Evolutionary conservation across 371 early-diverging fungal species (phyloP), one percentile per base, ranked within the genome.

Genomic region (Mucor velutinosus): DNA sequence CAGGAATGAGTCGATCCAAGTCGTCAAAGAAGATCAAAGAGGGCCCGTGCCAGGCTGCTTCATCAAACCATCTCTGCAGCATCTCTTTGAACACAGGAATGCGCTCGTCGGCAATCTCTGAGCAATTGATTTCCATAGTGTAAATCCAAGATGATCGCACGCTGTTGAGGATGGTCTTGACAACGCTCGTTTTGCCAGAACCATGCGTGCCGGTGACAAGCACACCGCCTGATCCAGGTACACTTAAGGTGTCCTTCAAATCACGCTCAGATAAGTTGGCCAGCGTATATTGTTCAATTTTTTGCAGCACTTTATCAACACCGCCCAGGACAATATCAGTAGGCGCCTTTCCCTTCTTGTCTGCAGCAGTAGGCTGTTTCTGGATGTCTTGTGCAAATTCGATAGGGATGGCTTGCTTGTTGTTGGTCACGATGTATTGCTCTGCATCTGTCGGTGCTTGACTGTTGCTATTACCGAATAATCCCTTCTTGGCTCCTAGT

Each of bases 11-110:
- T 1, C 95, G 87, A 72, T 99, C 99, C 66, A 99, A 83, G 71
- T 99, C 98, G 75, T 99, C 99, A 67, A 99, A 93, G 64, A 97
- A 93, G 33, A 98, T 73, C 15, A 96, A 74, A 56, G 93, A 93
- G 23, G 96, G 99, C 45, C 91, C 81, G 65, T 89, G 88, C 87
- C 88, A 92, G 15, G 87, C 84, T 10, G 93, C 93, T 33, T 88
- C 86, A 37, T 90, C 86, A 66, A 92, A 87, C 72, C 84, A 86
- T 60, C 80, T 72, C 58, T 89, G 85, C 12, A 95, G 73, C 53
- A 85, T 70, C 2, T 92, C 90, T 58, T 85, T 87, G 56, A 94
- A 72, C 7, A 86, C 83, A 2, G 90, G 84, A 3, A 89, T 62
- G 45, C 90, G 76, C 64, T 89, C 91, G 58, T 87, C 83, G 19